Evolutionary conservation across 106 monocot genomes (phyloP).

Genomic region (Xerophyta viscosa): DNA sequence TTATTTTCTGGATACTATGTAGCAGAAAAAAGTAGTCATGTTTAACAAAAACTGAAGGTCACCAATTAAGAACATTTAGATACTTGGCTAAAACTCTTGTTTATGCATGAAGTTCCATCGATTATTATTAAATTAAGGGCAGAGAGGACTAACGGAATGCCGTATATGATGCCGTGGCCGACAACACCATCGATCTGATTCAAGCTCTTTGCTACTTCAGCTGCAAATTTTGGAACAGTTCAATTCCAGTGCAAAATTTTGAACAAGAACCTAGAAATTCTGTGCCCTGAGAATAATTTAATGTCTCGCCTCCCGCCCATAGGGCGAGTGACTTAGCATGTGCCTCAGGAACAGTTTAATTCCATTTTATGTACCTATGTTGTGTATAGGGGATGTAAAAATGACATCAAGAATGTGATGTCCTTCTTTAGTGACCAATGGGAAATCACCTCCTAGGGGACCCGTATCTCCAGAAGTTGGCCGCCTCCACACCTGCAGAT

Average conservation of each 20-base stretch:
- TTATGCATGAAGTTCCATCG: neutral
- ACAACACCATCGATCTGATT: slow-evolving; percentile 65
- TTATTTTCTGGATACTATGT: too few species aligned
- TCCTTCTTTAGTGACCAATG: slow-evolving; percentile 62
- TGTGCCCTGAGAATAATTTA: neutral
- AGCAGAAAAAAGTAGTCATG: neutral
- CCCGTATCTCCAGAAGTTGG: slow-evolving; percentile 52
- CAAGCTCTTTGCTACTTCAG: slow-evolving; percentile 41
- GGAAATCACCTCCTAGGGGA: slow-evolving; percentile 69
- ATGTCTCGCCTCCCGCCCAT: too few species aligned
- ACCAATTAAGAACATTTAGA: neutral
- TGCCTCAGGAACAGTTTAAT: too few species aligned
- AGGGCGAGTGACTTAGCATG: neutral
- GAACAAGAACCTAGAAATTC: neutral
- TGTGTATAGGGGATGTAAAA: slow-evolving; percentile 64
- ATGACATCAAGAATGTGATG: slow-evolving; percentile 74
- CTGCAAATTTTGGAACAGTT: slow-evolving; percentile 16
- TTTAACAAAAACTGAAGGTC: neutral
- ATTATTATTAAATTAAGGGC: neutral
- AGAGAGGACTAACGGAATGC: slow-evolving; percentile 37
- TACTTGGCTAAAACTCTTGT: neutral
- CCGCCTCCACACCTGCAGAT: slow-evolving; percentile 74
- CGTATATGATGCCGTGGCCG: slow-evolving; percentile 58
- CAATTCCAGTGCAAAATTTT: neutral
- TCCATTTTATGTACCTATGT: too few species aligned